Base-by-base conservation (phyloP, 371 early-diverging fungal genomes). In the Mortierella sp. region DNA sequence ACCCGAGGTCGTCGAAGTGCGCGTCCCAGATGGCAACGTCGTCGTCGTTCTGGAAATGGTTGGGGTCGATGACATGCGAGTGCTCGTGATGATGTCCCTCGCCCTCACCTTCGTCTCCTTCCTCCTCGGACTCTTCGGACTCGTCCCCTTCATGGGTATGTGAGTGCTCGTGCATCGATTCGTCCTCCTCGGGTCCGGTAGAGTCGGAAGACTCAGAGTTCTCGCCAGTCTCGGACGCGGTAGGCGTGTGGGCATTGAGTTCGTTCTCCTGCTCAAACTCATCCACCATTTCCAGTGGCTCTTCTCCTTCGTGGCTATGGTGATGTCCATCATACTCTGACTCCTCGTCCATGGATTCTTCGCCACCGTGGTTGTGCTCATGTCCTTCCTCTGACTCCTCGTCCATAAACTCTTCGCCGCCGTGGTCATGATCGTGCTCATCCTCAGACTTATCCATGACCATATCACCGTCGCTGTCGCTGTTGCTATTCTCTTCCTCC, bases 21-120 rank as follows among this genome's bases (percentile, higher is more conserved):
- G 77, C 72, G 5, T 70, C 45, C 77, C 69, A 74, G 31, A 74
- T 22, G 19, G 48, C 26, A 26, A 70, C 4, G 43, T 81, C 81
- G 29, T 68, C 75, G 16, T 82, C 78, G 66, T 71, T 74, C 63
- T 77, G 69, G 66, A 77, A 71, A 34, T 77, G 78, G 40, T 77
- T 50, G 10, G 70, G 76, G 53, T 80, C 77, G 13, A 76, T 73
- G 14, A 55, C 52, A 34, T 76, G 76, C 0, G 61, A 47, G 19
- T 74, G 80, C 26, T 71, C 64, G 31, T 69, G 70, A 26, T 37
- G 43, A 53, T 64, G 47, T 9, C 64, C 71, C 14, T 16, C 44
- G 13, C n/a, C 50, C 4, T 37, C 70, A 53, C 48, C 63, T 0
- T 39, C 71, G 29, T 64, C 58, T 13, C 29, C 63, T 24, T 47